Conservation (phyloP, 2,329 filamentous ascomycete genomes). For the Exophiala sp. region DNA sequence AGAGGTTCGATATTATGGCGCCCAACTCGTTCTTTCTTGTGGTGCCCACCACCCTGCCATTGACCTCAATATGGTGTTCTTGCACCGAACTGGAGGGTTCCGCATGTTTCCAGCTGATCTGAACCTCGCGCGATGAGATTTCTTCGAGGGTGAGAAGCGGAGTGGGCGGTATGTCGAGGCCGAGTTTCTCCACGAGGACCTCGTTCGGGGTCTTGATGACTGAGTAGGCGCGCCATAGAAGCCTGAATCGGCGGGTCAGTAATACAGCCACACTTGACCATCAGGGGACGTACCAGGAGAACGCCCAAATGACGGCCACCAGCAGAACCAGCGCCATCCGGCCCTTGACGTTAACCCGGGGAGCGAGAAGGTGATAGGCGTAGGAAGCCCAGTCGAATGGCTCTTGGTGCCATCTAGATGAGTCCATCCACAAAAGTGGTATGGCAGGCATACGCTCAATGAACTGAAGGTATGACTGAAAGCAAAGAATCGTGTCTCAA, state of each 20-base stretch:
- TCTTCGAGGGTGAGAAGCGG: constrained; percentile 86
- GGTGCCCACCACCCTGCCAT: constrained; percentile 82
- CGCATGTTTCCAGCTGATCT: constrained; percentile 82
- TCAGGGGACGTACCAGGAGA: constrained; percentile 41
- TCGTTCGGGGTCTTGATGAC: constrained; percentile 87
- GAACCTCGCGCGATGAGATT: constrained; percentile 79
- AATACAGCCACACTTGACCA: neutral
- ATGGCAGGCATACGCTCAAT: constrained; percentile 27
- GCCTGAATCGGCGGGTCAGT: constrained; percentile 49
- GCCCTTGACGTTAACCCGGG: constrained; percentile 44
- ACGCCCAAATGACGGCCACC: constrained; percentile 44
- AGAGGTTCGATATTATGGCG: constrained; percentile 83
- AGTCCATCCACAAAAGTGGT: constrained; percentile 29
- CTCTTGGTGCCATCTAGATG: constrained; percentile 42
- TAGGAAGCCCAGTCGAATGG: constrained; percentile 42
- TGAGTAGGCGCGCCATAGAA: constrained; percentile 77
- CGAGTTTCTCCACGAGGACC: constrained; percentile 81
- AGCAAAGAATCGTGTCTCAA: neutral
- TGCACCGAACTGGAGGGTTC: constrained; percentile 62
- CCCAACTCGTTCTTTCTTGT: constrained; percentile 73
- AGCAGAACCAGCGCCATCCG: constrained; percentile 47
- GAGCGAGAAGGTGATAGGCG: constrained; percentile 43
- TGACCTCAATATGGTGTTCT: constrained; percentile 88
- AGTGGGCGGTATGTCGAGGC: constrained; percentile 84
- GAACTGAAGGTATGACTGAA: neutral